These are phyloP conservation scores for Pyrenula aspistea DNA, from an alignment of 495 filamentous ascomycete species.

Conservation along the genomic window DNA sequence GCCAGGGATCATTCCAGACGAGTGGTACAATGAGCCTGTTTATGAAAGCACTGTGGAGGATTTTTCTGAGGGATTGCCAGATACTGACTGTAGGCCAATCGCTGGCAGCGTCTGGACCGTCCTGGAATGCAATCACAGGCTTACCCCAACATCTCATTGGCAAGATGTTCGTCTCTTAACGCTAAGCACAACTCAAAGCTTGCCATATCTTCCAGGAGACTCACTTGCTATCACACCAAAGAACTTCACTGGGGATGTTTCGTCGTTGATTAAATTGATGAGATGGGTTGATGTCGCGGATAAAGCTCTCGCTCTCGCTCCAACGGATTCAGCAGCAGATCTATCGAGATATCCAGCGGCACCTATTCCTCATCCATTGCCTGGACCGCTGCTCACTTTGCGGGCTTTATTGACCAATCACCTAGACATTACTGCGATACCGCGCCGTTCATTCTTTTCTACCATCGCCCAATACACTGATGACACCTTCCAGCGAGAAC, in stretches of 20 bases:
- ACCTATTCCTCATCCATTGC: slow-evolving; percentile 22
- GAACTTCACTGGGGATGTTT: slow-evolving; percentile 69
- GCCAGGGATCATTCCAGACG: neutral
- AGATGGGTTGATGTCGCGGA: slow-evolving; percentile 65
- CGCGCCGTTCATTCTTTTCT: slow-evolving; percentile 74
- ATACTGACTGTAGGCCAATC: slow-evolving; percentile 25
- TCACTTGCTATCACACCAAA: slow-evolving; percentile 73
- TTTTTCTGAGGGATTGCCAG: neutral
- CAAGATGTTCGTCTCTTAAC: slow-evolving; percentile 82
- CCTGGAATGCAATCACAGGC: slow-evolving; percentile 45
- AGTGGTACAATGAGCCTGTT: neutral
- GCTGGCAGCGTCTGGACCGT: slow-evolving; percentile 30
- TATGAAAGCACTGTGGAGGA: neutral
- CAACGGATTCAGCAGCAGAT: slow-evolving; percentile 11
- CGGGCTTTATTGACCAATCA: slow-evolving; percentile 67
- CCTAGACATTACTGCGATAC: slow-evolving; percentile 80
- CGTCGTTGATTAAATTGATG: slow-evolving; percentile 62
- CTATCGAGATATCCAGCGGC: slow-evolving; percentile 18
- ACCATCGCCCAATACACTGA: slow-evolving; percentile 59
- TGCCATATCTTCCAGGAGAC: slow-evolving; percentile 56
- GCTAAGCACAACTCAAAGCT: slow-evolving; percentile 33
- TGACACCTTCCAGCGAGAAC: slow-evolving; percentile 62
- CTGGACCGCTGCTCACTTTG: slow-evolving; percentile 40
- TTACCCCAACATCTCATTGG: slow-evolving; percentile 72
- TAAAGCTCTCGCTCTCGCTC: slow-evolving; percentile 36